Base-by-base conservation (phyloP, 768 basidiomycete genomes). In the Pleurotus salmoneostramineus region DNA sequence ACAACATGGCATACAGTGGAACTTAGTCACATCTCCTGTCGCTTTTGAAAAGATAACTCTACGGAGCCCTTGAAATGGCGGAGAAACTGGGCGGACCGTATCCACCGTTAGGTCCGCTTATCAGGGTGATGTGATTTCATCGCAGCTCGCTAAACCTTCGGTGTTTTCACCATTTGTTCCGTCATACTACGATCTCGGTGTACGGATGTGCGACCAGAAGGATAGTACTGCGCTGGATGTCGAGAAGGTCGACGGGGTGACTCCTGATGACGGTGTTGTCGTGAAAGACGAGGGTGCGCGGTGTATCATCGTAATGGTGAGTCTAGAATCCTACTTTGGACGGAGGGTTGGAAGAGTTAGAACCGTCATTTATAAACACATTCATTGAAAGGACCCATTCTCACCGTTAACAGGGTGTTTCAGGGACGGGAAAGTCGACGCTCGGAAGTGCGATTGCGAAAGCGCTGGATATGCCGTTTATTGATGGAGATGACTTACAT, bases 401-500 rank as follows among this genome's bases (percentile, higher is more conserved):
- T n/a, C 40, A 10, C 40, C 21, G 3, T 27, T 27, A 27, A 27
- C 63, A 89, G 87, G 91, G 91, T 35, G 87, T 90, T 3, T 89
- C 80, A 0, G 87, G 88, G 11, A 84, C 85, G 34, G 88, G 89
- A 6, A 90, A 90, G 66, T 82, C 83, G 32, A 89, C 87, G 17
- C 75, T 94, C 1, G 91, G 88, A 0, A 62, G 61, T 4, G 83
- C 82, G 5, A 74, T 95, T n/a, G 81, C 89, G 5, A 63, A 72
- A 40, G 74, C 75, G 31, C 76, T 93, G 49, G 70, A 69, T n/a
- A 61, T 93, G 59, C 87, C 93, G 1, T 96, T 90, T 73, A 74
- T 93, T 59, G 95, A 98, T 65, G 95, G 89, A 32, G 95, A 97
- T 68, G 86, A 89, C 60, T 78, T 97, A 32, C 95, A 98, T 67